phyloP scores from a whole-genome alignment of 805 yeast genomes.

The Starmerella apicola region DNA sequence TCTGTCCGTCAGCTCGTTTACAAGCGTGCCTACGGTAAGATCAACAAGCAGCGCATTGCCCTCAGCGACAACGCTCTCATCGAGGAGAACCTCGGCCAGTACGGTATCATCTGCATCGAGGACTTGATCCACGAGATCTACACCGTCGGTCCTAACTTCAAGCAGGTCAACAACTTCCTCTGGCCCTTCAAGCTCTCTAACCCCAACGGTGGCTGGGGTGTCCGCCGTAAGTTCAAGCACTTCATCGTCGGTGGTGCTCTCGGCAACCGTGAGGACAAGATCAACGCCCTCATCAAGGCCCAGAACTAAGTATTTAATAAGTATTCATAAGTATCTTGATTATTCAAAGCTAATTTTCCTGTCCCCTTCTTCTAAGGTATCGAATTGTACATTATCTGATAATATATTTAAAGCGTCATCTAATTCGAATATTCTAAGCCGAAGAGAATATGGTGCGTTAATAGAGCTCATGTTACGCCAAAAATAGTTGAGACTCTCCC shows the following conservation, averaged over 20 bases:
- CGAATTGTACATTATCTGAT: no score
- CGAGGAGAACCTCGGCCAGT: slow-evolving; percentile 80
- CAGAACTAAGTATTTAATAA: slow-evolving; percentile 50
- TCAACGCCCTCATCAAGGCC: slow-evolving; percentile 86
- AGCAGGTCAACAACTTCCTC: slow-evolving; percentile 95
- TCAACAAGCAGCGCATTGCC: slow-evolving; percentile 90
- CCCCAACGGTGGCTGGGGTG: slow-evolving; percentile 98
- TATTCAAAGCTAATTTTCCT: no score
- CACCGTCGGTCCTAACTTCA: slow-evolving; percentile 97
- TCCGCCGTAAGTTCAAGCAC: slow-evolving; percentile 91
- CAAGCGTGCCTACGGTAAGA: slow-evolving; percentile 98
- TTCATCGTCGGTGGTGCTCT: slow-evolving; percentile 96
- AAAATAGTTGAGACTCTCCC: no score
- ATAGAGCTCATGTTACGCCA: no score
- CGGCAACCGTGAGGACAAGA: slow-evolving; percentile 96
- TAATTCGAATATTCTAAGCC: no score
- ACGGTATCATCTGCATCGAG: slow-evolving; percentile 84
- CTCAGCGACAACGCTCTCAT: slow-evolving; percentile 77
- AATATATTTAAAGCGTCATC: no score
- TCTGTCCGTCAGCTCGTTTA: slow-evolving; percentile 84
- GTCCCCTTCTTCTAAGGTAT: no score
- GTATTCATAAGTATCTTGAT: background rate
- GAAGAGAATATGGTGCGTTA: no score
- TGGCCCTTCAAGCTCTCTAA: slow-evolving; percentile 96
- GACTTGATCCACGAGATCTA: slow-evolving; percentile 91